Percentiles rank a stretch among this genome's conserved stretches.
Evolutionary conservation across 2,329 filamentous ascomycete genomes (phyloP).

Genomic region (Talaromyces sp.): DNA sequence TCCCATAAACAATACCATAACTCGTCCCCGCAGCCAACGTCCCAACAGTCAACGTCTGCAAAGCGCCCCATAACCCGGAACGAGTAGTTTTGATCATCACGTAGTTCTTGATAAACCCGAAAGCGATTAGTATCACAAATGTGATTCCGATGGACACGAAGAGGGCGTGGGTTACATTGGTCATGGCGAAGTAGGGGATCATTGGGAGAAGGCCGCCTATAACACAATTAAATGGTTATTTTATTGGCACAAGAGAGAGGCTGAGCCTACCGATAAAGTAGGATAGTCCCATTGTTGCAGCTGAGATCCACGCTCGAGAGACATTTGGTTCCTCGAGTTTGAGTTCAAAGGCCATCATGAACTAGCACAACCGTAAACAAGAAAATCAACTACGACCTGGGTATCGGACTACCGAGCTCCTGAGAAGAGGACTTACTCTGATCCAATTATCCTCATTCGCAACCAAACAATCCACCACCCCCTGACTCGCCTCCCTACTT

Average conservation of each 20-base stretch:
- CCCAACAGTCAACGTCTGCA: constrained; percentile 39
- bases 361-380: constrained; percentile 30
- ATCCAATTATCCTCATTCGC: constrained; percentile 52
- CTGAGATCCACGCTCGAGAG: constrained; percentile 49
- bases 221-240: background rate
- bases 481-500: constrained; percentile 42
- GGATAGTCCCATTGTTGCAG: constrained; percentile 35
- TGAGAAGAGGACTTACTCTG: too few relatives aligned
- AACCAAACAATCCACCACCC: constrained; percentile 53
- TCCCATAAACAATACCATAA: constrained; percentile 37
- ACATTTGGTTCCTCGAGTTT: constrained; percentile 47
- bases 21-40: constrained; percentile 37
- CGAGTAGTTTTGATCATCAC: constrained; percentile 28
- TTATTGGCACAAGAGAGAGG: background rate
- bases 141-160: constrained; percentile 47
- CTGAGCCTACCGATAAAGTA: constrained; percentile 32
- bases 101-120: constrained; percentile 47
- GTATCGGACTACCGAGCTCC: too few relatives aligned
- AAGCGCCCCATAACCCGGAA: constrained; percentile 28
- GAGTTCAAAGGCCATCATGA: constrained; percentile 62
- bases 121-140: constrained; percentile 42
- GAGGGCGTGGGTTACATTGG: constrained; percentile 42
- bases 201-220: constrained; percentile 41
- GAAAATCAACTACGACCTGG: too few relatives aligned
- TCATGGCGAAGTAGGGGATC: constrained; percentile 48